Evolutionary conservation across 306 rosid genomes (phyloP), one percentile per base, ranked within the genome.

Genomic region (Quercus dentata): DNA sequence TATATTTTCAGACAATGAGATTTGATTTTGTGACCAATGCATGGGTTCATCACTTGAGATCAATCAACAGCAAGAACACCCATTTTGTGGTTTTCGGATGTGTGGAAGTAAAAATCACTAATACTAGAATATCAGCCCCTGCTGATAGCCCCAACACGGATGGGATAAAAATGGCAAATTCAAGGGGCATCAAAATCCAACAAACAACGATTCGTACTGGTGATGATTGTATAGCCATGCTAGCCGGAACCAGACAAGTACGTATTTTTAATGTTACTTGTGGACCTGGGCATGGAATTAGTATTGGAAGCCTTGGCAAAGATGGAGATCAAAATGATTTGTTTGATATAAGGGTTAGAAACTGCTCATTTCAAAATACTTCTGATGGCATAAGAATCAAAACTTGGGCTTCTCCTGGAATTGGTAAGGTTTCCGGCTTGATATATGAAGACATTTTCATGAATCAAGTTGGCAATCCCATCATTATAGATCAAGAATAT

Each of bases 251-350:
- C 1, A 79, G 5, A 3, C 73, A 73, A 1, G 76, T 92, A 18
- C 19, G 38, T 19, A 76, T 92, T 28, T 79, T 61, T 0, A 33
- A 79, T 1, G 88, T 91, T 0, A 1, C 13, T 1, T 91, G 97
- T 31, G 92, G 94, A 7, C 96, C 97, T 0, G 94, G 97, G 38
- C 96, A 92, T 56, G 90, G 97, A 10, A 89, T 92, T 21, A 92
- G 95, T 49, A 78, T 92, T 0, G 95, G 97, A 57, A 91, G 97
- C 77, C 84, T 92, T 0, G 96, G 97, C 0, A 78, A 35, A 35
- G 13, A 12, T 20, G 65, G 69, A 0, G 74, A 71, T 0, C 92
- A 89, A 77, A 18, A 71, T 5, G 90, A 82, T 57, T 85, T 92
- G 1, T 13, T 23, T 6, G 88, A 86, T 31, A 59, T 91, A 0